Evolutionary conservation across 768 basidiomycete genomes (phyloP).

Genomic region (Fomitopsis serialis): DNA sequence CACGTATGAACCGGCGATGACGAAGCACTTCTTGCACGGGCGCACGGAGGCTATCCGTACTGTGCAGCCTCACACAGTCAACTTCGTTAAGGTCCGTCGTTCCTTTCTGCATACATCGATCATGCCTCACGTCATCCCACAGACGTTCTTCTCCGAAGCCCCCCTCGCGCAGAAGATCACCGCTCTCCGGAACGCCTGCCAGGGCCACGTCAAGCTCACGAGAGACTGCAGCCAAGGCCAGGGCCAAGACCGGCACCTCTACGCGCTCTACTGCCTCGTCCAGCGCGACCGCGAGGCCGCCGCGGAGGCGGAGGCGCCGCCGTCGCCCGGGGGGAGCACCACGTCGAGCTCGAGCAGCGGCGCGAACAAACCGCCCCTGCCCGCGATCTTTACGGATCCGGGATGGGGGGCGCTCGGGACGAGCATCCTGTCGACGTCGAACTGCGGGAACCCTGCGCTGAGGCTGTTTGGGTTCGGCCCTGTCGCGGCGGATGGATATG

Average conservation of each 20-base stretch:
- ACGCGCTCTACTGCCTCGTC: conserved; percentile 89
- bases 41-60: conserved; percentile 93
- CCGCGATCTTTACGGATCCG: conserved; percentile 82
- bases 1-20: conserved; percentile 98
- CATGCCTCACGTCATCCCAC: neutral
- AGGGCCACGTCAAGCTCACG: conserved; percentile 77
- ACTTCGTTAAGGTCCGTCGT: conserved; percentile 69
- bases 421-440: conserved; percentile 91
- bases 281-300: conserved; percentile 63
- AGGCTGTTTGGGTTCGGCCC: conserved; percentile 93
- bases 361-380: conserved; percentile 39
- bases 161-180: conserved; percentile 61
- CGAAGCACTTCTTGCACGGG: conserved; percentile 91
- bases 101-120: neutral
- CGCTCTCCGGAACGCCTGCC: conserved; percentile 78
- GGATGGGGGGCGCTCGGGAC: conserved; percentile 80
- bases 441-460: conserved; percentile 94
- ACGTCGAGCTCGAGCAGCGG: conserved; percentile 20
- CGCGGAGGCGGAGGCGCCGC: conserved; percentile 21
- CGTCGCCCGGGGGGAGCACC: conserved; percentile 19
- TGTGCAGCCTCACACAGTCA: conserved; percentile 80
- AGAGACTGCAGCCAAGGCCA: conserved; percentile 86
- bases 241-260: conserved; percentile 94
- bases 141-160: conserved; percentile 88
- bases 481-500: conserved; percentile 91